Evolutionary conservation across 75 land plant genomes (phyloP), one percentile per base, ranked within the genome.

Genomic region (Selaginella tamariscina): DNA sequence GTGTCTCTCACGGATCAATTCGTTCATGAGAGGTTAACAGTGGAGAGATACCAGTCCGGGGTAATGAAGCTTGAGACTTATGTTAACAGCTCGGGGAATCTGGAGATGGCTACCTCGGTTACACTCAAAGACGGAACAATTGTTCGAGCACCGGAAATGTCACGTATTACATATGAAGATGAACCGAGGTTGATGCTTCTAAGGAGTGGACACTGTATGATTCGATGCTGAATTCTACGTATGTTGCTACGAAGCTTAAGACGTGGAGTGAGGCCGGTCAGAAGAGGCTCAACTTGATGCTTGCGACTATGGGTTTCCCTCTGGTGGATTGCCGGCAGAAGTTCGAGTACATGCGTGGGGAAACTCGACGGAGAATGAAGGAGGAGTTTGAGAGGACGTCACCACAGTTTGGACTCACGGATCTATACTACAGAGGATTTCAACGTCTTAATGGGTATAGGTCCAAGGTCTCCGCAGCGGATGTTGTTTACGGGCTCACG

Each of bases 101-200:
- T 89, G 72, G 90, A 86, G 57, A 70, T 82, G 13, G 66, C 78
- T 24, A 84, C 84, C 29, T 82, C 86, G 9, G 80, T 89, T 1
- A 93, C 95, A 0, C 74, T 93, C 9, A 86, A 89, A 68, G 98
- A 93, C 69, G 98, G 98, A n/a, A 93, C 98, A 0, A 79, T 84
- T 63, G 78, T 93, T 21, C 76, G 82, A n/a, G 90, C 83, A 2
- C 98, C 98, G 2, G 88, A 86, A 28, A 70, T 82, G 13, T 84
- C 90, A 1, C 76, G 90, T 68, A 93, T 93, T 54, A 57, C 87
- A 9, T 84, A 82, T 69, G 95, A 93, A 56, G 95, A 86, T 70
- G 95, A 93, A 62, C 98, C 98, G 0, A 78, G 90, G 24, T 77
- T 93, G 55, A 93, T 93, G 98, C 79, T 93, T 2, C 71, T 93